These are phyloP conservation scores for Lotmaria passim DNA, from an alignment of 208 protist genomes.

Conservation along the genomic window DNA sequence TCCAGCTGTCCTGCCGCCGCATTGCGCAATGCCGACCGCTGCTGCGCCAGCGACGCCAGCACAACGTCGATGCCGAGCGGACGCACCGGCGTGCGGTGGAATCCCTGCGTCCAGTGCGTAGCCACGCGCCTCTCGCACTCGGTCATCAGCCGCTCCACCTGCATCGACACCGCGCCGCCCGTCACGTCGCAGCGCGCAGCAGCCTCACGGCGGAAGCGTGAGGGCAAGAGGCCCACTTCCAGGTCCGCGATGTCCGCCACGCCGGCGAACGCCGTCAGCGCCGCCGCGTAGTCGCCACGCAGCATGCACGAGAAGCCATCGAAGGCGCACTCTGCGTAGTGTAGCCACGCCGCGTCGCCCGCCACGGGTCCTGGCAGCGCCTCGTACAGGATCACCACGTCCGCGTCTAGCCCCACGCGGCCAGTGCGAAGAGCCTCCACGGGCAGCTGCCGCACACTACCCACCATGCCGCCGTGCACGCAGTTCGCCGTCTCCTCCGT, in stretches of 20 bases:
- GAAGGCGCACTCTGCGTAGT: constrained; percentile 26
- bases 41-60: too few species aligned
- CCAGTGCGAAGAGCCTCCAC: not conserved
- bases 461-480: constrained; percentile 5
- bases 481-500: constrained; percentile 46
- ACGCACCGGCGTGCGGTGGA: too few species aligned
- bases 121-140: too few species aligned
- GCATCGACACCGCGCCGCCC: too few species aligned
- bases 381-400: constrained; percentile 31
- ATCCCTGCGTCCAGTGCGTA: too few species aligned
- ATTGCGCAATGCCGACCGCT: too few species aligned
- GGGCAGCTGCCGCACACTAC: not conserved
- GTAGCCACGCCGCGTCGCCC: constrained; percentile 28
- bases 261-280: constrained; percentile 34
- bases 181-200: too few species aligned
- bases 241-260: constrained; percentile 25
- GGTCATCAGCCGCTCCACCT: too few species aligned
- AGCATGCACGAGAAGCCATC: constrained; percentile 53
- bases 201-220: too few species aligned
- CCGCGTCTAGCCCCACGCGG: not conserved
- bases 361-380: constrained; percentile 21
- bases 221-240: constrained; percentile 18
- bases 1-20: too few species aligned
- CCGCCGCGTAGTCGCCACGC: constrained; percentile 40
- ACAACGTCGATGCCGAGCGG: too few species aligned